A percentile compares a stretch with the other conserved stretches of the same genome.
Conservation (phyloP, 108 stramenopile species). For the Ochromonas danica region DNA sequence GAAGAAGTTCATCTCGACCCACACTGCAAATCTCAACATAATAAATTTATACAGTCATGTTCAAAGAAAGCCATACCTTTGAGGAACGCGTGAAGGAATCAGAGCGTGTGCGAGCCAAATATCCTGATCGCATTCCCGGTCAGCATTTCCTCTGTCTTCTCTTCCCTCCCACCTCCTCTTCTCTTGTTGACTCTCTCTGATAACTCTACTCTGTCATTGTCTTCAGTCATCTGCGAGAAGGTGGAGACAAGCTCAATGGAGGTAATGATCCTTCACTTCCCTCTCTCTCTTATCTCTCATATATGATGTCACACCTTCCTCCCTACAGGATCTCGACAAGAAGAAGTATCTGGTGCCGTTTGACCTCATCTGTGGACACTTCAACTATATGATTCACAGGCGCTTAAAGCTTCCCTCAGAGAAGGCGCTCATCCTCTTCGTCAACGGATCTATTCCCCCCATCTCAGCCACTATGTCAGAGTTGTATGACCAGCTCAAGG, state of each 20-base stretch:
- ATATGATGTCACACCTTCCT: too few species aligned
- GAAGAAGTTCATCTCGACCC: too few species aligned
- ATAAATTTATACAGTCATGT: too few species aligned
- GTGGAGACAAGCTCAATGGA: constrained; percentile 4
- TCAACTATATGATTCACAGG: constrained; percentile 97
- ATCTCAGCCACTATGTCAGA: constrained; percentile 39
- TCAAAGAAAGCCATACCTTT: constrained; percentile 25
- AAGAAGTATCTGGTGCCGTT: constrained; percentile 91
- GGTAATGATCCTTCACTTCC: constrained; percentile 6
- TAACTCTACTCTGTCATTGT: too few species aligned
- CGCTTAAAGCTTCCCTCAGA: constrained; percentile 77
- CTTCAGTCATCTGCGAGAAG: constrained; percentile 79
- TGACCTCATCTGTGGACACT: constrained; percentile 93
- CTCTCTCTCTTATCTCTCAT: too few species aligned
- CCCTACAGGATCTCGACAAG: constrained; percentile 97
- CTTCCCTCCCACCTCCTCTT: background rate
- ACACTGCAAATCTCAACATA: too few species aligned
- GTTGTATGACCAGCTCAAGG: constrained; percentile 85
- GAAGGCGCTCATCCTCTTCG: constrained; percentile 64
- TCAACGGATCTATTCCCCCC: constrained; percentile 78
- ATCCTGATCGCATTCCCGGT: constrained; percentile 96
- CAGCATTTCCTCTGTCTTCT: constrained; percentile 25
- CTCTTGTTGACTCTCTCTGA: too few species aligned
- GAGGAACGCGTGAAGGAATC: constrained; percentile 39
- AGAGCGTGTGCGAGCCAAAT: constrained; percentile 69